Evolutionary conservation across 2,329 filamentous ascomycete species (phyloP).

Genomic region (Alternaria alternata): DNA sequence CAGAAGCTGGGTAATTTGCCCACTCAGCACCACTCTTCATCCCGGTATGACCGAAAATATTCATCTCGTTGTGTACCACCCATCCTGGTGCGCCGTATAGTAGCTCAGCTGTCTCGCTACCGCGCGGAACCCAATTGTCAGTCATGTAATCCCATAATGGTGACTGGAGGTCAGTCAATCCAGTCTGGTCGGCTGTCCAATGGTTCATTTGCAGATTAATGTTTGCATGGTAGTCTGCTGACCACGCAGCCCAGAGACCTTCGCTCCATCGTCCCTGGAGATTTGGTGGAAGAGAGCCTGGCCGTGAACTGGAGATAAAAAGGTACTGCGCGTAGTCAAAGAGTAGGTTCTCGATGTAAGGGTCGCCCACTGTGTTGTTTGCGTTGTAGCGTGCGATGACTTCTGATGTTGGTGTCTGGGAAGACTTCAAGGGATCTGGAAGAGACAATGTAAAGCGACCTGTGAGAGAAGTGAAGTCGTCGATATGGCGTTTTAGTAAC

Average conservation of each 20-base stretch:
- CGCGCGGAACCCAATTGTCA: constrained; percentile 63
- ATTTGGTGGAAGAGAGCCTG: constrained; percentile 62
- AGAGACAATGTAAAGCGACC: constrained; percentile 55
- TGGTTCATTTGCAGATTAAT: constrained; percentile 71
- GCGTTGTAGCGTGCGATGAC: constrained; percentile 42
- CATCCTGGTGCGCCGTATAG: constrained; percentile 65
- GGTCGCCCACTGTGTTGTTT: constrained; percentile 51
- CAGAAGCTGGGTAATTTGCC: constrained; percentile 57
- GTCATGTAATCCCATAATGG: constrained; percentile 63
- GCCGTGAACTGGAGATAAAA: constrained; percentile 63
- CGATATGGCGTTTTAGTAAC: constrained; percentile 49
- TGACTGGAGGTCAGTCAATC: constrained; percentile 56
- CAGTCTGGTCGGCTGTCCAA: constrained; percentile 64
- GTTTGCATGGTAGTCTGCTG: constrained; percentile 65
- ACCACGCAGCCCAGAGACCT: constrained; percentile 58
- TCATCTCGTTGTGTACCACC: constrained; percentile 66
- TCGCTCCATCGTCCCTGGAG: constrained; percentile 66
- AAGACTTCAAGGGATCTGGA: constrained; percentile 56
- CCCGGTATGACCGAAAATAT: constrained; percentile 66
- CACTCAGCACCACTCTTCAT: constrained; percentile 58
- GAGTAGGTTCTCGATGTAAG: constrained; percentile 62
- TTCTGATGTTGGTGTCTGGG: constrained; percentile 49
- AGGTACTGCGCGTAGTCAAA: constrained; percentile 65
- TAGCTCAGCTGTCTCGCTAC: constrained; percentile 61
- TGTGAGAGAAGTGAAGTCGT: constrained; percentile 54